Evolutionary conservation across 129 eudicot genomes (phyloP), one percentile per base, ranked within the genome.

Genomic region (Artemisia tridentata): DNA sequence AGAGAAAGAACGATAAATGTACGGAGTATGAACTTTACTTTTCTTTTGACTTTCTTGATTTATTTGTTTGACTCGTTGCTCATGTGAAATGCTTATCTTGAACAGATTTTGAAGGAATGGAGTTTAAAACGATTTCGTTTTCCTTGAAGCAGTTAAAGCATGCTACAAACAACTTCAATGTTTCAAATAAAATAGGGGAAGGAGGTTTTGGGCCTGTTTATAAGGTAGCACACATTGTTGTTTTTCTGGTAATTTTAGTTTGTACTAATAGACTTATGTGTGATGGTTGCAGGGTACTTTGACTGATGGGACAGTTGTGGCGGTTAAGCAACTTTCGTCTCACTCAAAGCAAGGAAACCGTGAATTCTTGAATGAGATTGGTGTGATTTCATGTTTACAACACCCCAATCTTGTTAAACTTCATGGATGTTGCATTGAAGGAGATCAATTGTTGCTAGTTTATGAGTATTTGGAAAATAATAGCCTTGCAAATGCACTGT

Each of bases 201-300:
- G 96, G 95, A 70, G 96, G 96, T 75, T 90, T 90, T 75, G 96
- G 96, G 80, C 72, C 95, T 12, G 96, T 90, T 43, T 90, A 85
- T 72, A 90, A 85, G 90, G 96, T 90, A 41, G 49, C 38, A 57
- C 31, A 77, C 43, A 43, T 9, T 9, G 7, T 12, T 46, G 11
- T 17, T 62, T 1, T 38, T 38, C 9, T 11, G 38, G 72, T 69
- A 38, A 62, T 53, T 63, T 48, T 61, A 12, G 60, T 54, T 69
- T 63, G 53, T 55, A 46, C 47, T 51, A 45, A n/a, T 78, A 55
- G 46, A 57, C 14, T 16, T 49, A 48, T 21, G 59, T 71, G 19
- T 78, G 21, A 78, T 64, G 77, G 63, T 13, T 84, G 72, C 83
- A 90, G 97, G 97, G 97, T 81, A 50, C 61, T 41, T 69, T 90